Conservation (phyloP, 1,284 basidiomycete genomes). For the Ganoderma multipileum region DNA sequence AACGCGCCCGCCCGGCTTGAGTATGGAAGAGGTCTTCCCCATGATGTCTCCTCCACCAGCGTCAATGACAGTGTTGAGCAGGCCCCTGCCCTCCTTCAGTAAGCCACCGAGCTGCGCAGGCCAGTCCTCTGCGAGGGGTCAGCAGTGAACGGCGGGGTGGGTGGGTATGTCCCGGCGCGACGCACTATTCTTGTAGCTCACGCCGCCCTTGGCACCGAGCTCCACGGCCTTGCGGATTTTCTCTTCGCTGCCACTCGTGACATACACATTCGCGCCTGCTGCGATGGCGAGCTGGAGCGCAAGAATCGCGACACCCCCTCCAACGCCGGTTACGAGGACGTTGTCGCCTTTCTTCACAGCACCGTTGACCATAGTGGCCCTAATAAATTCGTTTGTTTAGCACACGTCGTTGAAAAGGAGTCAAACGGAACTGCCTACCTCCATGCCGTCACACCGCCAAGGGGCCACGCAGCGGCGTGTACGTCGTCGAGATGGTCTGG, state of each 20-base stretch:
- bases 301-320: conserved; percentile 84
- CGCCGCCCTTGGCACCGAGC: conserved; percentile 82
- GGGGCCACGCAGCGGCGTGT: conserved; percentile 78
- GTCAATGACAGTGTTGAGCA: conserved; percentile 81
- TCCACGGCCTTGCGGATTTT: conserved; percentile 75
- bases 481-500: conserved; percentile 76
- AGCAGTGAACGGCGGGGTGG: not conserved
- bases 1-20: conserved; percentile 78
- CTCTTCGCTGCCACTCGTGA: conserved; percentile 76
- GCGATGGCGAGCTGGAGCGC: conserved; percentile 83
- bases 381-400: conserved; percentile 35
- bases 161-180: not conserved
- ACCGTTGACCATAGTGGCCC: conserved; percentile 77
- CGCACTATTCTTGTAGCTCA: conserved; percentile 74
- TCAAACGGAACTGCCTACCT: conserved; percentile 51
- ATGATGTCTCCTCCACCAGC: conserved; percentile 83
- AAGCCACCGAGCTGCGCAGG: conserved; percentile 58
- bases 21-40: conserved; percentile 57
- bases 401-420: not conserved
- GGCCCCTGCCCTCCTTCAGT: conserved; percentile 48
- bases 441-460: conserved; percentile 85
- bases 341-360: conserved; percentile 69
- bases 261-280: conserved; percentile 81
- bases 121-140: conserved; percentile 65
- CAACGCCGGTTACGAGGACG: conserved; percentile 81